Evolutionary conservation across 805 yeast species (phyloP), one percentile per base, ranked within the genome.

Genomic region (Cyberlindnera euphorbiae): DNA sequence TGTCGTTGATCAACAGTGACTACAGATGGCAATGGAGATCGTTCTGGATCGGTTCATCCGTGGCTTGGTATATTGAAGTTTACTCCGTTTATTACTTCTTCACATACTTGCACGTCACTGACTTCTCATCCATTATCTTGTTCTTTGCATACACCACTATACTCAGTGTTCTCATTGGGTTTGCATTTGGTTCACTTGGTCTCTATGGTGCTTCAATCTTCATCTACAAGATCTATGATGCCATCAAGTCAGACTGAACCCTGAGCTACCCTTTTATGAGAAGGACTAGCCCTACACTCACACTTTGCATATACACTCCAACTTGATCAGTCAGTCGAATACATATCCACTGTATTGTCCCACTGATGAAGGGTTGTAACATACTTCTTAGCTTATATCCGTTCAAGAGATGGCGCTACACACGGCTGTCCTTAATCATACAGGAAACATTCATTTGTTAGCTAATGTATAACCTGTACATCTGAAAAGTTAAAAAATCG

Each of bases 1-100:
- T 82, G 28, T 69, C 81, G 29, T 65, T 86, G 49, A 66, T 68
- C 16, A 63, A 73, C 46, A 74, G 71, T 33, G 72, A 65, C 52
- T 73, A 74, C 33, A 63, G 69, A 46, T 88, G 96, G 96, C 85
- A 84, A 54, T 86, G 95, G 95, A 69, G 79, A 46, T 67, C 87
- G 10, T 86, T 85, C 58, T 57, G 75, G 36, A 75, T 79, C 19
- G 85, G 94, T 5, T 64, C 76, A 4, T 77, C 89, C 39, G 72
- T 84, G 32, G 86, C 87, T 21, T 67, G 80, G 67, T 85, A 82
- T 60, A 68, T 87, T 39, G 75, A 75, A 45, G 57, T 67, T 8
- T 86, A 83, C 55, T 73, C 90, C 6, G 50, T 81, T 15, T 82
- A 81, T 53, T 85, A 87, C 56, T 73, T 76, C 50, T 50, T 73